Conservation (phyloP, 1,284 basidiomycete genomes). For the Sporisorium scitamineum region DNA sequence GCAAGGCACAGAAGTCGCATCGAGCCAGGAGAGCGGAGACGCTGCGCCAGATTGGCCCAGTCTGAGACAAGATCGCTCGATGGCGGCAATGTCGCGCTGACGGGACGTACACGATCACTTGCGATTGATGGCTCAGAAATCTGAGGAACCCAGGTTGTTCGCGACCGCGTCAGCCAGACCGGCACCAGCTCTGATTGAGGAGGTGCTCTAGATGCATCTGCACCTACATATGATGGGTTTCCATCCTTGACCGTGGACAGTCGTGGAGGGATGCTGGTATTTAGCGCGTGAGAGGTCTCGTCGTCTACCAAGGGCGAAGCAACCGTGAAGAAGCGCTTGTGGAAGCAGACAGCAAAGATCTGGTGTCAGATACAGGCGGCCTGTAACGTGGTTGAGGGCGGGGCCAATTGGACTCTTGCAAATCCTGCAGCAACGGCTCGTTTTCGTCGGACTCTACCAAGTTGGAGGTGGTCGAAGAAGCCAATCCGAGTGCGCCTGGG, state of each 20-base stretch:
- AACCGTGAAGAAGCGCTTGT: not conserved
- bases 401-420: not conserved
- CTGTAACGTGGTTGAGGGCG: not conserved
- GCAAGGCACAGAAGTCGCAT: constrained; percentile 33
- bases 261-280: not conserved
- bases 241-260: not conserved
- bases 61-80: not conserved
- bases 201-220: not conserved
- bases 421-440: not conserved
- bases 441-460: not conserved
- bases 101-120: not conserved
- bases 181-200: not conserved
- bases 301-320: not conserved
- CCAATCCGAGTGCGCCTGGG: no score
- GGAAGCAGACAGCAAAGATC: not conserved
- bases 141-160: not conserved
- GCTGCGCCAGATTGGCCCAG: constrained; percentile 23
- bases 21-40: constrained; percentile 21
- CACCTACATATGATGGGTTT: not conserved
- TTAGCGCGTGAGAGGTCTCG: not conserved
- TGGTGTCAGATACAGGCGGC: not conserved
- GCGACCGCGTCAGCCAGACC: not conserved
- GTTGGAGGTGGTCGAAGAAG: not conserved
- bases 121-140: not conserved
- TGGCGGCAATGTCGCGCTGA: not conserved